A percentile compares a stretch with the other conserved stretches of the same genome.
Evolutionary conservation across 2,329 filamentous ascomycete genomes (phyloP).

Genomic region (Blastomyces silverae): DNA sequence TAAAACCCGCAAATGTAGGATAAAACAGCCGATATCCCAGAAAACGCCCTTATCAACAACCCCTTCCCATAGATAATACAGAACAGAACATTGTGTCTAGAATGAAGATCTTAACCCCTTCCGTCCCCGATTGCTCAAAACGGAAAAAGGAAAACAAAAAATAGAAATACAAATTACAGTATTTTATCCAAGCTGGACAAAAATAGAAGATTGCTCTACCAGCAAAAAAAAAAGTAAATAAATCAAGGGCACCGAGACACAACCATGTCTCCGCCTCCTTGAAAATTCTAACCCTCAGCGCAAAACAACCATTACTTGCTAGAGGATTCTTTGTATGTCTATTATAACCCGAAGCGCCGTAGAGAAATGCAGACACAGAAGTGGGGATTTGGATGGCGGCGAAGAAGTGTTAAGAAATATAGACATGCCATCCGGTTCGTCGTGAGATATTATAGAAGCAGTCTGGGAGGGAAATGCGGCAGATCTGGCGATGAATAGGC

Average conservation of each 20-base stretch:
- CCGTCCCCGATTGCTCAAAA: background rate
- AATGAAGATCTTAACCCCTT: background rate
- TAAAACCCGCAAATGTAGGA: background rate
- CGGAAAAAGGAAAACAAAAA: background rate
- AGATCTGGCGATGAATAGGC: background rate
- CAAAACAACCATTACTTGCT: background rate
- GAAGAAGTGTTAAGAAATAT: background rate
- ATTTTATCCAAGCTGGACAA: background rate
- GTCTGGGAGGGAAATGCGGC: background rate
- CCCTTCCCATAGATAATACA: background rate
- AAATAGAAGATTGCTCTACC: background rate
- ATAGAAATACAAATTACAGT: background rate
- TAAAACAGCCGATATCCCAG: background rate
- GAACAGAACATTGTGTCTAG: background rate
- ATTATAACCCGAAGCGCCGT: background rate
- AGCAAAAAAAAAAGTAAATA: background rate
- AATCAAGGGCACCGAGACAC: background rate
- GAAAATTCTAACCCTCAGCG: background rate
- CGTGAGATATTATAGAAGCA: background rate
- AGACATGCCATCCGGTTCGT: background rate
- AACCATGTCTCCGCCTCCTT: background rate
- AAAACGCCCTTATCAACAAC: background rate
- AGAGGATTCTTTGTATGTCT: background rate
- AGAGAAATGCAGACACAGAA: slow-evolving; percentile 1
- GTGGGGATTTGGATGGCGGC: background rate